Conservation (phyloP, 176 grass and related monocot species). For the Oropetium thomaeum region DNA sequence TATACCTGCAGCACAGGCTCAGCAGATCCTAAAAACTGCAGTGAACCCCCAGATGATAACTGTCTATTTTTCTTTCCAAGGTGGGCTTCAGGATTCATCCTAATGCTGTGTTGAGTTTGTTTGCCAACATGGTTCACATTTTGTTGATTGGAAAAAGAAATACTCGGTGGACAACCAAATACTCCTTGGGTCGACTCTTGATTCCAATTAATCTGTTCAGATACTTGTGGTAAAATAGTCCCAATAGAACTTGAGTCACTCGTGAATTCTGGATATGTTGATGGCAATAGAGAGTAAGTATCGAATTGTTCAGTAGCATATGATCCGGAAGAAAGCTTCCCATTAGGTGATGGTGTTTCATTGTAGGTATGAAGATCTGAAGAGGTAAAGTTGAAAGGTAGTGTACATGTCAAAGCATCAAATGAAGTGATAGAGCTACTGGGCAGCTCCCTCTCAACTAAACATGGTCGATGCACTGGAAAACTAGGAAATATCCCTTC, state of each 20-base stretch:
- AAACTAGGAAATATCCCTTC: constrained; percentile 24
- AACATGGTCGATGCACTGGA: constrained; percentile 17
- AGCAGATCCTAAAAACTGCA: constrained; percentile 25
- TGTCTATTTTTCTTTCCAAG: constrained; percentile 22
- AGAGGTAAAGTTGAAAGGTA: constrained; percentile 35
- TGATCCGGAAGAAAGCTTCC: constrained; percentile 20
- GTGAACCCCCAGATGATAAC: constrained; percentile 31
- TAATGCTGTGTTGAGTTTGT: constrained; percentile 31
- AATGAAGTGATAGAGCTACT: constrained; percentile 24
- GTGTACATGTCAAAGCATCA: neutral
- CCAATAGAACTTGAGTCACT: constrained; percentile 21
- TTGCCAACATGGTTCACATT: constrained; percentile 16
- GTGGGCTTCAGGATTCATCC: neutral
- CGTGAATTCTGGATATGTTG: constrained; percentile 19
- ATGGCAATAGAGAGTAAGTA: constrained; percentile 23
- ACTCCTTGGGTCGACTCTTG: constrained; percentile 31
- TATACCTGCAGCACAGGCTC: constrained; percentile 42
- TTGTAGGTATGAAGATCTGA: constrained; percentile 35
- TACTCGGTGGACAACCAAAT: constrained; percentile 29
- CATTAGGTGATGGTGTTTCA: neutral
- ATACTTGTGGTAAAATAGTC: constrained; percentile 22
- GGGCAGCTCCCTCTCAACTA: constrained; percentile 8
- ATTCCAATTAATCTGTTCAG: constrained; percentile 36
- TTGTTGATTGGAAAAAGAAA: constrained; percentile 21
- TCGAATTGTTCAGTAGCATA: constrained; percentile 21